phyloP scores from a whole-genome alignment of 306 rosid species.

The Sphenostylis stenocarpa region DNA sequence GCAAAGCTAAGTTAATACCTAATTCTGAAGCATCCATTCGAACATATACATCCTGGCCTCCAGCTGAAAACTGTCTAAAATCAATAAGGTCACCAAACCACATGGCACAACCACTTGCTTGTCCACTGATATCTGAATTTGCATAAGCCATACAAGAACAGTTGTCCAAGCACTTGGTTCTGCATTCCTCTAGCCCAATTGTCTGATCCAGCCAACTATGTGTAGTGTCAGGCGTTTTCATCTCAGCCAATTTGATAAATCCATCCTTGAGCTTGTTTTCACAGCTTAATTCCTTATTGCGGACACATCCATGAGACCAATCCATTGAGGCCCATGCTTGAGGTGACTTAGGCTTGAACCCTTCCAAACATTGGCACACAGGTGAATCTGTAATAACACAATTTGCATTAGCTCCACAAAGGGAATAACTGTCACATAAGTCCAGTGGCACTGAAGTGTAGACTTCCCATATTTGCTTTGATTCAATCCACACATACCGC shows the following conservation, averaged over 20 bases:
- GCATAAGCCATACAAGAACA: constrained; percentile 68
- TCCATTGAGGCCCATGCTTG: constrained; percentile 35
- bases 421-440: constrained; percentile 44
- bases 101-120: constrained; percentile 68
- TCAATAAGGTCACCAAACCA: constrained; percentile 72
- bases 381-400: constrained; percentile 44
- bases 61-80: constrained; percentile 45
- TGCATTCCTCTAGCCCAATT: constrained; percentile 40
- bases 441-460: constrained; percentile 49
- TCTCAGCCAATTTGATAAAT: constrained; percentile 31
- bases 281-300: constrained; percentile 37
- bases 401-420: constrained; percentile 55
- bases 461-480: constrained; percentile 35
- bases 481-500: constrained; percentile 41
- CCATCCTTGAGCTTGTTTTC: constrained; percentile 34
- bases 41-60: constrained; percentile 67
- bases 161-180: constrained; percentile 34
- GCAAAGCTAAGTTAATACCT: constrained; percentile 38
- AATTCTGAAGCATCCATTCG: constrained; percentile 60
- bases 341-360: constrained; percentile 43
- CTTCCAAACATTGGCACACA: constrained; percentile 47
- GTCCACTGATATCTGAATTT: constrained; percentile 54
- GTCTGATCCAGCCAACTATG: constrained; percentile 50
- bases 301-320: constrained; percentile 50
- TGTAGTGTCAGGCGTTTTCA: constrained; percentile 63